phyloP scores from a whole-genome alignment of 768 basidiomycete genomes.

The Mycena amicta region DNA sequence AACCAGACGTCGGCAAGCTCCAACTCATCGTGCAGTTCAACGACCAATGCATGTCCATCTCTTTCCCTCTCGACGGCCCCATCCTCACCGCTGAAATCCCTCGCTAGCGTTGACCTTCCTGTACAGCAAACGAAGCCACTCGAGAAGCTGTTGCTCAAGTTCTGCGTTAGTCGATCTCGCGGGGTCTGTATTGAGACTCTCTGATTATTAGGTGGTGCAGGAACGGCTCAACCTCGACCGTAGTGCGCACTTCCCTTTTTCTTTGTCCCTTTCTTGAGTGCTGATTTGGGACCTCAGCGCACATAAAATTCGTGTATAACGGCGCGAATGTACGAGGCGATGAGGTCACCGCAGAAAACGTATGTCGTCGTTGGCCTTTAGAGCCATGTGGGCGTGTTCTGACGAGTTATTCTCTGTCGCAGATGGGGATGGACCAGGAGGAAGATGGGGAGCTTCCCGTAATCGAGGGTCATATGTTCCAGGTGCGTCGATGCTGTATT shows the following conservation, averaged over 20 bases:
- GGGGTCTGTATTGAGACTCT: background rate
- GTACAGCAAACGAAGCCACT: background rate
- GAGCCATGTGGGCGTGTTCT: background rate
- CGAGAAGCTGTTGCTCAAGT: background rate
- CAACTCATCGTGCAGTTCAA: no score
- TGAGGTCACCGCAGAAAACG: background rate
- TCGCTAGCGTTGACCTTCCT: background rate
- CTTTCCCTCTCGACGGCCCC: no score
- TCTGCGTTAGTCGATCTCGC: background rate
- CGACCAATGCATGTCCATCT: no score
- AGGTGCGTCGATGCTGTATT: no score
- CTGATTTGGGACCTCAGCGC: background rate
- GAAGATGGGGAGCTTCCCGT: background rate
- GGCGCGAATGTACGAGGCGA: background rate
- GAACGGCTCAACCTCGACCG: background rate
- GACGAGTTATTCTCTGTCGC: background rate
- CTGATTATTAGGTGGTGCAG: background rate
- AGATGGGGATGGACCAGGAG: background rate
- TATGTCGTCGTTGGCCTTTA: background rate
- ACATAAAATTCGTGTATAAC: background rate
- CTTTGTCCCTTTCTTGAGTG: background rate
- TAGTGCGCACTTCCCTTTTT: background rate
- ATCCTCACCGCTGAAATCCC: no score
- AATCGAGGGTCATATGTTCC: background rate
- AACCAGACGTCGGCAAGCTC: no score